Conservation (phyloP, 768 basidiomycete genomes). For the Lyophyllum decastes region DNA sequence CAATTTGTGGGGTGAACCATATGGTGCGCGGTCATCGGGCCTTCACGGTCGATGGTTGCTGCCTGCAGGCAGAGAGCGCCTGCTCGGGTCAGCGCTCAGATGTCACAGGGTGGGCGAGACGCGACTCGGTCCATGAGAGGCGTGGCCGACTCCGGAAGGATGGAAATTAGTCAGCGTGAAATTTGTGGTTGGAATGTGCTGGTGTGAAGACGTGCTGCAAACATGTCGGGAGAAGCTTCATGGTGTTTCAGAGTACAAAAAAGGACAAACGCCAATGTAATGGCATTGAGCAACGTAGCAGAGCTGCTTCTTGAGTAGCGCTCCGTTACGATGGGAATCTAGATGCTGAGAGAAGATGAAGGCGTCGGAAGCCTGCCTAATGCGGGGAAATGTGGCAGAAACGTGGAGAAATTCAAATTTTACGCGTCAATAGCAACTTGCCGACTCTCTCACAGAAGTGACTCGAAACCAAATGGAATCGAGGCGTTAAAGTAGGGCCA, state of each 20-base stretch:
- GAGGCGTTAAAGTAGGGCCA: not conserved
- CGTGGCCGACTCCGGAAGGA: not conserved
- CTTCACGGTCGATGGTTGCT: slow-evolving; percentile 3
- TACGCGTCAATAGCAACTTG: too few species aligned
- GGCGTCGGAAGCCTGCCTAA: not conserved
- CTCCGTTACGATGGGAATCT: not conserved
- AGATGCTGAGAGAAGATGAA: not conserved
- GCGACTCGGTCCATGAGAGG: not conserved
- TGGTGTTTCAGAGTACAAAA: not conserved
- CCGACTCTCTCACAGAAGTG: not conserved
- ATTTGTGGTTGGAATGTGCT: not conserved
- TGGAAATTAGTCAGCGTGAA: not conserved
- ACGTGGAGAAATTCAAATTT: not conserved
- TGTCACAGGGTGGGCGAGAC: not conserved
- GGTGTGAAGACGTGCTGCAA: too few species aligned
- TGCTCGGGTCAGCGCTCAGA: not conserved
- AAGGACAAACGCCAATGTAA: not conserved
- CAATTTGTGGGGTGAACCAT: not conserved
- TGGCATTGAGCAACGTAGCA: not conserved
- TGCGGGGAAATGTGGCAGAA: not conserved
- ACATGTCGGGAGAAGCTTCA: not conserved
- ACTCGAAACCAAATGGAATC: not conserved
- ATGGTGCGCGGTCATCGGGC: not conserved
- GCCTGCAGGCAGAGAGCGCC: slow-evolving; percentile 9
- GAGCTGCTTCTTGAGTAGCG: not conserved